phyloP scores from a whole-genome alignment of 768 basidiomycete genomes.

The Termitomyces titanicus region DNA sequence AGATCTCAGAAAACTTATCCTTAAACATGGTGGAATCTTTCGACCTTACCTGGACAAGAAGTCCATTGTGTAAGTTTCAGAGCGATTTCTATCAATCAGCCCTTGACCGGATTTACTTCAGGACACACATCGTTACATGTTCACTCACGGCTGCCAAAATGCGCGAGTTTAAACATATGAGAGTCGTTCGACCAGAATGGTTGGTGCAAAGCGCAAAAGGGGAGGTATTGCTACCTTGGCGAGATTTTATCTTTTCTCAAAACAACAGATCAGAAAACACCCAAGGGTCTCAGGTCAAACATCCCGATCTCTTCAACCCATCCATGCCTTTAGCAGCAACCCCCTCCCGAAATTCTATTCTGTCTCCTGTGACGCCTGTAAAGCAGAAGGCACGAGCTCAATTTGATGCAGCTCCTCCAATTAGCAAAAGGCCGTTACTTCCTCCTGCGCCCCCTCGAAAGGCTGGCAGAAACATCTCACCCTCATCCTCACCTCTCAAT shows the following conservation, averaged over 20 bases:
- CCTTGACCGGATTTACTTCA: slow-evolving; percentile 21
- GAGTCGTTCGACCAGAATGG: slow-evolving; percentile 89
- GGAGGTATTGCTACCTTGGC: slow-evolving; percentile 76
- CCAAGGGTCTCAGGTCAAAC: slow-evolving; percentile 44
- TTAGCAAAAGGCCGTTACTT: background rate
- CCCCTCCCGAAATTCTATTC: background rate
- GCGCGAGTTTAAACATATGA: slow-evolving; percentile 85
- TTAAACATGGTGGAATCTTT: slow-evolving; percentile 80
- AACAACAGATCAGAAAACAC: slow-evolving; percentile 43
- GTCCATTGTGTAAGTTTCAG: slow-evolving; percentile 55
- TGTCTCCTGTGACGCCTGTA: slow-evolving; percentile 3
- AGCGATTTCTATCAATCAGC: background rate
- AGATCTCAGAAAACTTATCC: slow-evolving; percentile 73
- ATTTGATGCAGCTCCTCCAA: background rate
- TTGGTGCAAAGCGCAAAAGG: slow-evolving; percentile 73
- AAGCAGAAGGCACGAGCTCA: slow-evolving; percentile 1
- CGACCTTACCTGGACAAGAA: slow-evolving; percentile 84
- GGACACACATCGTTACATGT: slow-evolving; percentile 90
- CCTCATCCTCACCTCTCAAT: background rate
- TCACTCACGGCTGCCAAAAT: slow-evolving; percentile 89
- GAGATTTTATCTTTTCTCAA: slow-evolving; percentile 58
- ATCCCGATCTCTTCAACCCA: slow-evolving; percentile 27
- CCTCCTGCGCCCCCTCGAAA: background rate
- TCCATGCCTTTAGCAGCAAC: slow-evolving; percentile 10
- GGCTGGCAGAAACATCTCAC: background rate